Conservation (phyloP, 345 rosid species). For the Carallia brachiata region DNA sequence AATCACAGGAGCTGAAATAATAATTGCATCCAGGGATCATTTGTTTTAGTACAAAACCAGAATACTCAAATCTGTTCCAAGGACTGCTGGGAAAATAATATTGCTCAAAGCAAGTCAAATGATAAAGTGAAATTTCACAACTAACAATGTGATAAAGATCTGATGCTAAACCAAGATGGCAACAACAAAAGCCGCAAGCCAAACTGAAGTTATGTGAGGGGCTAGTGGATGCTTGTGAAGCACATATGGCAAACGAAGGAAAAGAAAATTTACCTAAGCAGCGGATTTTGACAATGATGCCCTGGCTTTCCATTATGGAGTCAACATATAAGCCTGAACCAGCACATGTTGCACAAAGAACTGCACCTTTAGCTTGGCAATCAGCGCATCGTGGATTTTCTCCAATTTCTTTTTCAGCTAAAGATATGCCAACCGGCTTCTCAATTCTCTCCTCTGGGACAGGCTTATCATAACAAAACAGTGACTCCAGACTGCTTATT, state of each 20-base stretch:
- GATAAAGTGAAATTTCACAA: too few relatives aligned
- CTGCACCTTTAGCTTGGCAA: conserved; percentile 88
- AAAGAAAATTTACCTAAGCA: conserved; percentile 66
- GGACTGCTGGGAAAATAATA: too few relatives aligned
- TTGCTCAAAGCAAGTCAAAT: too few relatives aligned
- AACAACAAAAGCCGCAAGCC: not conserved
- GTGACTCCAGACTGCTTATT: conserved; percentile 66
- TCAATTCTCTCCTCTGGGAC: conserved; percentile 87
- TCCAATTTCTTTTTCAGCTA: conserved; percentile 67
- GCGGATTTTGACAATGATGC: conserved; percentile 89
- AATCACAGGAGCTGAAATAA: not conserved
- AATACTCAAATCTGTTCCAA: too few relatives aligned
- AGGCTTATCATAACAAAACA: conserved; percentile 75
- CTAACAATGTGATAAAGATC: not conserved
- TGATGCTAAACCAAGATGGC: not conserved
- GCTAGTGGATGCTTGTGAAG: too few relatives aligned
- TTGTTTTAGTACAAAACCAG: too few relatives aligned
- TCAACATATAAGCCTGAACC: conserved; percentile 89
- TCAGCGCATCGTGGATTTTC: conserved; percentile 54
- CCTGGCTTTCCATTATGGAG: conserved; percentile 93
- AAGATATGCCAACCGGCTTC: conserved; percentile 69
- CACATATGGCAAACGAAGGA: not conserved
- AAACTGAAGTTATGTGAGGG: not conserved
- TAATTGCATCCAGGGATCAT: not conserved
- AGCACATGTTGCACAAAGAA: conserved; percentile 80